Evolutionary conservation across 2,329 filamentous ascomycete species (phyloP), one percentile per base, ranked within the genome.

Genomic region (Diaporthe longicolla): DNA sequence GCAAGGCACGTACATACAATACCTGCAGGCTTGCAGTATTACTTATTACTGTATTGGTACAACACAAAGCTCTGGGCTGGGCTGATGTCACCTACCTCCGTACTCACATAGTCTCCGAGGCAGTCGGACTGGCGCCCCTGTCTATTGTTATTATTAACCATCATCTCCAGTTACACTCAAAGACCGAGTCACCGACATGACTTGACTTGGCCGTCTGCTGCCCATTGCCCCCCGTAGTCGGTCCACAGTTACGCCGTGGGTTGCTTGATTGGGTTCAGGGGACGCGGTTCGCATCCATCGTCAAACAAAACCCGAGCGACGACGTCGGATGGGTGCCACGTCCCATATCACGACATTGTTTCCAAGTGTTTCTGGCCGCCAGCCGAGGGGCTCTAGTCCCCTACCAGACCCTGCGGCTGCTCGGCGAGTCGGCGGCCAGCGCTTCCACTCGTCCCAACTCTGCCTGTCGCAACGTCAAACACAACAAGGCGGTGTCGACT

Each of bases 381-480:
- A 68, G 32, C 63, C 45, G 45, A 50, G 15, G 15, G 45, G 61
- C 61, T 66, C 45, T 40, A 24, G 45, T 21, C 26, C 48, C n/a
- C 63, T 45, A 40, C 45, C 48, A 32, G 40, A 54, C 32, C 48
- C 40, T 68, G 63, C 63, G 48, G 48, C 63, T 68, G 63, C 32
- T 68, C 45, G 63, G 63, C 32, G 63, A 68, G 63, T 68, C 63
- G 63, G 48, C 63, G 48, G 3, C 10, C 32, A 37, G 63, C 63
- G 48, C 63, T 68, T 68, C 32, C 45, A 6, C 48, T 68, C 63
- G 48, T 68, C 63, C 63, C 63, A 68, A 68, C 45, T 68, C 63
- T 54, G 45, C 63, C 45, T 68, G 63, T 68, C 63, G 63, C 63
- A 68, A 68, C 48, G 9, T 68, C 63, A 68, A 68, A 68, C 63